Conservation (phyloP, 176 grass and related monocot species). For the Carex kokanica region DNA sequence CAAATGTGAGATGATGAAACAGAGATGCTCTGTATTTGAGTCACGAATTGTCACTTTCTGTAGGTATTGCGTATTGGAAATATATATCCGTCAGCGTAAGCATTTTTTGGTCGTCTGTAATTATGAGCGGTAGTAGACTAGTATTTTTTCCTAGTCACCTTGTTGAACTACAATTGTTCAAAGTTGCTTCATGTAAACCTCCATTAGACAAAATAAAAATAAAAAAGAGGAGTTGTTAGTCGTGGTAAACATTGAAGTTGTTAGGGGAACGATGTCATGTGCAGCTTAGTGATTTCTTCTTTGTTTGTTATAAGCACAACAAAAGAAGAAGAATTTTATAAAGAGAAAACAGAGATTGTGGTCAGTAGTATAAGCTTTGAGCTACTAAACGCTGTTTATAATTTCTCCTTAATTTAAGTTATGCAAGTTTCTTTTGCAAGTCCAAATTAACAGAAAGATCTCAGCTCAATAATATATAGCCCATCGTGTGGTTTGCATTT, state of each 20-base stretch:
- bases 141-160: neutral
- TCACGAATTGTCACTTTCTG: constrained; percentile 18
- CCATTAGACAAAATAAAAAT: neutral
- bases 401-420: no score
- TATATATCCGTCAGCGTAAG: neutral
- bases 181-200: neutral
- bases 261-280: neutral
- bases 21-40: constrained; percentile 10
- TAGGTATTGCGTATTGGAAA: neutral
- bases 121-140: neutral
- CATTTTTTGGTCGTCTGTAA: neutral
- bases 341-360: neutral
- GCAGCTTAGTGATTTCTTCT: neutral
- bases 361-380: neutral
- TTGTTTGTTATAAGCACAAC: neutral
- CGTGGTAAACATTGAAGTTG: neutral
- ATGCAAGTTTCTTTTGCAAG: neutral
- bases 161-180: no score
- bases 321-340: neutral
- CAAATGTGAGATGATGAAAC: constrained; percentile 4
- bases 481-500: neutral
- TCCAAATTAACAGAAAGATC: neutral
- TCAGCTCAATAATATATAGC: neutral
- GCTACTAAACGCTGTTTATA: neutral
- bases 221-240: neutral